Base-by-base conservation (phyloP, 441 rosid genomes). In the Geranium incanum region DNA sequence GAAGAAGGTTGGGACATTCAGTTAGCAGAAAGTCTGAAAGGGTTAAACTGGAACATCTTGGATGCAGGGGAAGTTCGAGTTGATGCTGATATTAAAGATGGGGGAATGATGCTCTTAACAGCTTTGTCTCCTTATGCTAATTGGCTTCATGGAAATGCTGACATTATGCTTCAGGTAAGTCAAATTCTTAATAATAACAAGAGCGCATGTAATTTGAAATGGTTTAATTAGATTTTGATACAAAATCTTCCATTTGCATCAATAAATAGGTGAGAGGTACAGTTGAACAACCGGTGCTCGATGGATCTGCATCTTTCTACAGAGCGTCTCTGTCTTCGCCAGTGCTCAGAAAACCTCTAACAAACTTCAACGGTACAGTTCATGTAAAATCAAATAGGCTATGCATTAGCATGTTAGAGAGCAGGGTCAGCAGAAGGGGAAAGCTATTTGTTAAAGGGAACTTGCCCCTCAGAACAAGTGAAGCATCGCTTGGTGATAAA, bases 61-160 rank as follows among this genome's bases (percentile, higher is more conserved):
- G 97, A 95, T 81, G 96, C 80, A 7, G 97, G 98, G 82, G 98
- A 95, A 86, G 97, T 95, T 65, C 84, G 98, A 81, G 73, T 92
- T 74, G 97, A 95, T 83, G 97, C 96, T 73, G 99, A 92, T 79
- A 86, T 95, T 74, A 92, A 91, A 86, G 99, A 95, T 85, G 98
- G 99, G 41, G 99, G 98, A 70, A 95, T 95, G 99, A 92, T 89
- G 89, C 78, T 95, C 81, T 82, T 95, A 78, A 91, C 98, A 64
- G 97, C 99, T 80, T 83, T 95, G 75, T 92, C 97, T 78, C 99
- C 99, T 62, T 83, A 92, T 81, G 96, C 87, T 66, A 84, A 83
- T 66, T 95, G 99, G 99, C 95, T 95, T 77, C 91, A 91, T 76
- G 99, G 99, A 72, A 90, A 81, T 86, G 99, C 99, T 73, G 99